Conservation (phyloP, 305 asterid species). For the Petunia hybrid region DNA sequence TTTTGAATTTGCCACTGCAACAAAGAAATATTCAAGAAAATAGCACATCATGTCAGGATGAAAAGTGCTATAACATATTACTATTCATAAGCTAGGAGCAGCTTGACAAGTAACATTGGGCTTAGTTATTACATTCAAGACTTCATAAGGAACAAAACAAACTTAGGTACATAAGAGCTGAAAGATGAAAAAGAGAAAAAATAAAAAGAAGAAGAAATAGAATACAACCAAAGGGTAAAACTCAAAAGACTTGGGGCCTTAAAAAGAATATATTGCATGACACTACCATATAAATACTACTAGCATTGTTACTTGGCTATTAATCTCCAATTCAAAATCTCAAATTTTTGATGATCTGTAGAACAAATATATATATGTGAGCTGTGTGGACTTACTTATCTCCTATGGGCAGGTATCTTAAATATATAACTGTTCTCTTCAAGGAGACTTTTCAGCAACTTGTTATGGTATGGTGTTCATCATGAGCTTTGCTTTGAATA, state of each 20-base stretch:
- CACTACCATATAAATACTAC: background rate
- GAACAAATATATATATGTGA: constrained; percentile 21
- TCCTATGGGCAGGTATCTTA: constrained; percentile 26
- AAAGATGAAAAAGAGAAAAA: background rate
- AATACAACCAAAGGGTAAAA: background rate
- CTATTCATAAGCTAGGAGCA: background rate
- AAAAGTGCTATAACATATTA: no score
- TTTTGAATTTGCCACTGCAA: no score
- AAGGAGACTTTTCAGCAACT: background rate
- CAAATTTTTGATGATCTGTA: background rate
- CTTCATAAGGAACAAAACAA: background rate
- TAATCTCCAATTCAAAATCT: constrained; percentile 17
- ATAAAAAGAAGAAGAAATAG: background rate
- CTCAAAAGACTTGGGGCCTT: constrained; percentile 9
- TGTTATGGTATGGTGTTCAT: background rate
- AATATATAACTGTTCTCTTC: constrained; percentile 10
- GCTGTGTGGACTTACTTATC: constrained; percentile 21
- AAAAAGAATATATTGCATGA: constrained; percentile 25
- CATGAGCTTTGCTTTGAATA: constrained; percentile 57
- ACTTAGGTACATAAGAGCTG: background rate
- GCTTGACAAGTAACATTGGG: background rate
- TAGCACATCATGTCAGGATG: background rate
- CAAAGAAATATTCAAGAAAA: background rate
- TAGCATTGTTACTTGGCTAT: constrained; percentile 28
- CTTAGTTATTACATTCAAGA: background rate